Evolutionary conservation across 164 flowering plant genomes (phyloP).

Genomic region (Echeveria elegans): DNA sequence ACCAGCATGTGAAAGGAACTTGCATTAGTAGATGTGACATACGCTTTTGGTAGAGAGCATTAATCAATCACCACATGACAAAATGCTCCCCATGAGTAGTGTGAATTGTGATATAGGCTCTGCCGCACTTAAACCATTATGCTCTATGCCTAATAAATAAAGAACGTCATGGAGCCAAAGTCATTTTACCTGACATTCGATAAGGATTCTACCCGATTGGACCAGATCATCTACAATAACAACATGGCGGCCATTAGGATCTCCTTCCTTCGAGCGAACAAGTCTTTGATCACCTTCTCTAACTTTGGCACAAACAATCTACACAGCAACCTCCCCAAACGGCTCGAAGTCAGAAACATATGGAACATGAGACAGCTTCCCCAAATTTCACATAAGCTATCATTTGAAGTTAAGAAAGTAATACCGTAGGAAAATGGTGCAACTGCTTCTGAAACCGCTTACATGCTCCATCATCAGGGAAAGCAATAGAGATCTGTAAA

Average conservation of each 20-base stretch:
- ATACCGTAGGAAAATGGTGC: conserved; percentile 94
- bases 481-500: conserved; percentile 76
- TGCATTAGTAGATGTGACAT: background rate
- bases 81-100: background rate
- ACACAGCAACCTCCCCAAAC: conserved; percentile 12
- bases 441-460: conserved; percentile 93
- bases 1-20: background rate
- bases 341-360: background rate
- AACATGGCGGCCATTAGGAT: conserved; percentile 84
- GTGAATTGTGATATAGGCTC: background rate
- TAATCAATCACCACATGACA: background rate
- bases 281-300: conserved; percentile 86
- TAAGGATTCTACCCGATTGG: conserved; percentile 92
- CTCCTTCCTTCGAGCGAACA: conserved; percentile 92
- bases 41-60: background rate
- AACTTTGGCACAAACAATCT: conserved; percentile 95
- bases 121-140: background rate
- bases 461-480: conserved; percentile 99
- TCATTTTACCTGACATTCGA: conserved; percentile 81
- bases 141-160: background rate
- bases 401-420: background rate
- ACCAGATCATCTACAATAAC: conserved; percentile 98
- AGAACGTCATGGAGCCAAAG: background rate
- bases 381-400: background rate
- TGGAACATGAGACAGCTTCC: background rate